A percentile compares a stretch with the other conserved stretches of the same genome.
Conservation (phyloP, 2,329 filamentous ascomycete genomes). For the Penicillium sclerotiorum region DNA sequence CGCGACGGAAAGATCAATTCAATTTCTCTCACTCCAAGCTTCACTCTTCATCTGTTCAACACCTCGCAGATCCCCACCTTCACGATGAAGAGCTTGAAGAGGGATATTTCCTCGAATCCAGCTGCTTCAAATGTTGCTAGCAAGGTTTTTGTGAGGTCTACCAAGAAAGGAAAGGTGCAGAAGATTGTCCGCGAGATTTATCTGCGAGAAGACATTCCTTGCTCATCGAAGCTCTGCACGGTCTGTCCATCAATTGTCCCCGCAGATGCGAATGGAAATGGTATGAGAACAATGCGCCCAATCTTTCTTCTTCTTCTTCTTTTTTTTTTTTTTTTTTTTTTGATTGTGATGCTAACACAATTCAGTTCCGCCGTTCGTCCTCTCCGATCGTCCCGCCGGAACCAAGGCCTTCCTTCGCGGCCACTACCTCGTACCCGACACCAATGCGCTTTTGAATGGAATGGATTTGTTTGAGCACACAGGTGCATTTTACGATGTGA, state of each 20-base stretch:
- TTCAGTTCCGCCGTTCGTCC: conserved; percentile 76
- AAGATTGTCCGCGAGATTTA: conserved; percentile 98
- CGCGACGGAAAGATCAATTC: conserved; percentile 24
- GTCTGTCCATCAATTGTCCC: conserved; percentile 74
- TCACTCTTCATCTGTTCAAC: conserved; percentile 4
- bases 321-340: too few relatives aligned
- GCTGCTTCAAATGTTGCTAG: conserved; percentile 77
- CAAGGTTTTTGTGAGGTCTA: conserved; percentile 94
- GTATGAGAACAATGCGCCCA: conserved; percentile 56
- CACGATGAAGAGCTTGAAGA: conserved; percentile 65
- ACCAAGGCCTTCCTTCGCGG: conserved; percentile 81
- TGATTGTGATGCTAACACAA: conserved; percentile 22
- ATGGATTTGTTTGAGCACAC: conserved; percentile 97
- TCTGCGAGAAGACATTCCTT: conserved; percentile 93
- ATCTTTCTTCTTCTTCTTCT: too few relatives aligned
- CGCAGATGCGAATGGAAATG: conserved; percentile 74
- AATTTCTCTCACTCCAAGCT: conserved; percentile 18
- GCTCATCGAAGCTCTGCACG: conserved; percentile 86
- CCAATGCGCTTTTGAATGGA: conserved; percentile 89
- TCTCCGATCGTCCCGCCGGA: conserved; percentile 84
- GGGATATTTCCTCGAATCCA: conserved; percentile 56
- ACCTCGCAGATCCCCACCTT: conserved; percentile 14
- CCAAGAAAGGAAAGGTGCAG: conserved; percentile 94
- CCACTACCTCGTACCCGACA: conserved; percentile 94
- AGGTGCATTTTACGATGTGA: conserved; percentile 91